These are phyloP conservation scores for Mucor circinelloides DNA, from an alignment of 371 early-diverging fungal genomes.

Conservation along the genomic window DNA sequence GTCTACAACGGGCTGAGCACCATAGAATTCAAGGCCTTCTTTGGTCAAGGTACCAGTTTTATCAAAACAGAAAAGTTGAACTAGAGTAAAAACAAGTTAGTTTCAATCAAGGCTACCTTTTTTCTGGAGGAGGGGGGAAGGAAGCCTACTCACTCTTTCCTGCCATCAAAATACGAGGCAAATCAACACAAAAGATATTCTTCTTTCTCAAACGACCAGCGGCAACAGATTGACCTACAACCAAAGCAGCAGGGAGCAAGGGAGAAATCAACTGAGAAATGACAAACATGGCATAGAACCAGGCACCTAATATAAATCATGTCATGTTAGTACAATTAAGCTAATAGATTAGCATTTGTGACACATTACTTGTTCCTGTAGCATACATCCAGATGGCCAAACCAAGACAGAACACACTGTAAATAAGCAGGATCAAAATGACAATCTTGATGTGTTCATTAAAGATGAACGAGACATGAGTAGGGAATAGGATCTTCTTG, in stretches of 20 bases:
- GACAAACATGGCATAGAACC: conserved; percentile 73
- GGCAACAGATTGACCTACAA: conserved; percentile 81
- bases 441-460: conserved; percentile 72
- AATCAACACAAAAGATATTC: conserved; percentile 76
- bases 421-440: conserved; percentile 58
- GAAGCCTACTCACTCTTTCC: conserved; percentile 61
- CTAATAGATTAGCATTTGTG: not conserved
- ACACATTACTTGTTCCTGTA: conserved; percentile 31
- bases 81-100: conserved; percentile 31
- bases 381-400: conserved; percentile 58
- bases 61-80: conserved; percentile 91
- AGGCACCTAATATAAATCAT: conserved; percentile 24
- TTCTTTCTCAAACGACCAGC: conserved; percentile 66
- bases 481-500: conserved; percentile 74
- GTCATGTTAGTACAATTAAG: not conserved
- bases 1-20: conserved; percentile 37
- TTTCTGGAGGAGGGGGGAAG: not conserved
- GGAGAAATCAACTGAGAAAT: conserved; percentile 76
- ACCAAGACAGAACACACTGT: conserved; percentile 57
- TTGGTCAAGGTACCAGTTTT: conserved; percentile 70
- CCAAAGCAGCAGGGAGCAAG: conserved; percentile 59
- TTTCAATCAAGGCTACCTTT: not conserved
- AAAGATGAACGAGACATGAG: conserved; percentile 64
- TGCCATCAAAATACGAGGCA: conserved; percentile 84
- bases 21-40: conserved; percentile 66